These are phyloP conservation scores for maize (Zea mays) DNA, from an alignment of 176 grass and related monocot genomes.

Conservation along the genomic window Zm-B73-REFERENCE-NAM-5.0 NC_050103.1:179269001-179269500, in stretches of 20 bases:
- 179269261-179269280: constrained; percentile 89
- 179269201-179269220: constrained; percentile 96
- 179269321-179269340: constrained; percentile 78
- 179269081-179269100: constrained; percentile 94
- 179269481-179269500: constrained; percentile 87
- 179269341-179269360: constrained; percentile 74
- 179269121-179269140: constrained; percentile 98
- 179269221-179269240: constrained; percentile 88
- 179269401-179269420: constrained; percentile 11
- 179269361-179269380: constrained; percentile 90
- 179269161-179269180: constrained; percentile 85
- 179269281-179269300: constrained; percentile 71
- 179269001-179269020: constrained; percentile 6
- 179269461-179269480: constrained; percentile 88
- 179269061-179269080: constrained; percentile 96
- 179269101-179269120: constrained; percentile 94
- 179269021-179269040: constrained; percentile 27
- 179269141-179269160: constrained; percentile 77
- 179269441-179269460: constrained; percentile 71
- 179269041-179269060: constrained; percentile 95
- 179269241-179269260: constrained; percentile 69
- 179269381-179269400: constrained; percentile 32
- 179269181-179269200: constrained; percentile 96
- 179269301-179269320: constrained; percentile 54
- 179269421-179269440: constrained; percentile 13